A percentile compares a stretch with the other conserved stretches of the same genome.
Conservation (phyloP, 176 grass and related monocot species). For the Aegilops bicornis region DNA sequence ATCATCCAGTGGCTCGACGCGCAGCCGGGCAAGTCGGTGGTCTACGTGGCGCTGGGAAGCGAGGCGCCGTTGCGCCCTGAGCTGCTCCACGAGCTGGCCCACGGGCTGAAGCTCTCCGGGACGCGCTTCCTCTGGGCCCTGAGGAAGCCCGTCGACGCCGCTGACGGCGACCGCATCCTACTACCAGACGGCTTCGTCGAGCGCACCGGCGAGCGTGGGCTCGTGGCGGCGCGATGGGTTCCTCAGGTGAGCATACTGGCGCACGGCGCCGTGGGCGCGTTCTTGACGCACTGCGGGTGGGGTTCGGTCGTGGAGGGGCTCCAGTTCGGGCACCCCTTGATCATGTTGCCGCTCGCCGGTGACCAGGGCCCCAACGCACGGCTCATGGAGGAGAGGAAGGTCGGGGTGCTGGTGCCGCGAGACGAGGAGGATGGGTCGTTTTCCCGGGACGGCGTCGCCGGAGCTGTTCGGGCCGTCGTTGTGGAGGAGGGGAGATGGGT, state of each 20-base stretch:
- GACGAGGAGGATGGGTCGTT: neutral
- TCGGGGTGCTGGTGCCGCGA: neutral
- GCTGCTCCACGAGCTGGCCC: neutral
- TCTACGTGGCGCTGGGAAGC: conserved; percentile 16
- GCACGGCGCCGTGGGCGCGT: conserved; percentile 45
- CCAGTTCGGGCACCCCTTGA: neutral
- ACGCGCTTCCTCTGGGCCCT: conserved; percentile 12
- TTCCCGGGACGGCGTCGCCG: neutral
- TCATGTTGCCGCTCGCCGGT: neutral
- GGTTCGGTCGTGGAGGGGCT: conserved; percentile 17
- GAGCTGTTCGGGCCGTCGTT: neutral
- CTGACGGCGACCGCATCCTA: neutral
- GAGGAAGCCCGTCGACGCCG: neutral
- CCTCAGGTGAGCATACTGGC: neutral
- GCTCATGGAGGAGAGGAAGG: neutral
- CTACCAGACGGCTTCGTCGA: neutral
- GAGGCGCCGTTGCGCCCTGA: neutral
- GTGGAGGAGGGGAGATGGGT: neutral
- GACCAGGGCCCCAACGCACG: conserved; percentile 15
- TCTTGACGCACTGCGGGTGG: conserved; percentile 65
- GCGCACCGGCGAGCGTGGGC: neutral
- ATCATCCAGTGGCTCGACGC: neutral
- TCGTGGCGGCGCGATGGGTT: neutral
- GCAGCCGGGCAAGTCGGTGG: neutral
- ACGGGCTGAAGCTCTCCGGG: neutral